Evolutionary conservation across 2,329 filamentous ascomycete species (phyloP).

Genomic region (Pestalotiopsis sp.): DNA sequence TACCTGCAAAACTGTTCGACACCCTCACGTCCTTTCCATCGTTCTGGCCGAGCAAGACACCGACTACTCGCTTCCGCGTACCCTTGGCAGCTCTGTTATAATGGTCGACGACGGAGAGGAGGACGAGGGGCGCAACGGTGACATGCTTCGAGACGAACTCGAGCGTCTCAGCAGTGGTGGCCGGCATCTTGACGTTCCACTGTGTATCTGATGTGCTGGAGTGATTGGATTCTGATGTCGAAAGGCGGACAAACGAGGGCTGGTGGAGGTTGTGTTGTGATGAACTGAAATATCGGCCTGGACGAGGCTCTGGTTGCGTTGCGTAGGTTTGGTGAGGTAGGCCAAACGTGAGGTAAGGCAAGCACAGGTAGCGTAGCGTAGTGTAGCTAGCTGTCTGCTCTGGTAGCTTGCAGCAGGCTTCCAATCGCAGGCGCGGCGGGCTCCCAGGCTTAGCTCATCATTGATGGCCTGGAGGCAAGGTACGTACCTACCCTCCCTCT

Average conservation of each 20-base stretch:
- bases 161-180: constrained; percentile 94
- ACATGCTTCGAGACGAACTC: constrained; percentile 93
- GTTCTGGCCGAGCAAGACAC: constrained; percentile 92
- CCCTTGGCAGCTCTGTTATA: constrained; percentile 94
- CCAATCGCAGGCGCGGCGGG: background rate
- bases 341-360: constrained; percentile 4
- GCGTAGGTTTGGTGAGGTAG: background rate
- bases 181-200: constrained; percentile 69
- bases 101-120: constrained; percentile 97
- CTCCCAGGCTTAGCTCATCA: background rate
- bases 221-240: background rate
- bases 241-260: background rate
- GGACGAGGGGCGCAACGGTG: constrained; percentile 94
- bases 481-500: background rate
- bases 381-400: background rate
- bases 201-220: background rate
- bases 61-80: constrained; percentile 84
- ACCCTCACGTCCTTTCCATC: constrained; percentile 95
- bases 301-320: background rate
- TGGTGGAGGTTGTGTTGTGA: background rate
- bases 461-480: background rate
- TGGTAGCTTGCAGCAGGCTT: background rate
- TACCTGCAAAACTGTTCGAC: constrained; percentile 98
- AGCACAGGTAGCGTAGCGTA: constrained; percentile 1
- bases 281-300: background rate